Evolutionary conservation across 1,284 basidiomycete genomes (phyloP).

Genomic region (Cutaneotrichosporon dermatis): DNA sequence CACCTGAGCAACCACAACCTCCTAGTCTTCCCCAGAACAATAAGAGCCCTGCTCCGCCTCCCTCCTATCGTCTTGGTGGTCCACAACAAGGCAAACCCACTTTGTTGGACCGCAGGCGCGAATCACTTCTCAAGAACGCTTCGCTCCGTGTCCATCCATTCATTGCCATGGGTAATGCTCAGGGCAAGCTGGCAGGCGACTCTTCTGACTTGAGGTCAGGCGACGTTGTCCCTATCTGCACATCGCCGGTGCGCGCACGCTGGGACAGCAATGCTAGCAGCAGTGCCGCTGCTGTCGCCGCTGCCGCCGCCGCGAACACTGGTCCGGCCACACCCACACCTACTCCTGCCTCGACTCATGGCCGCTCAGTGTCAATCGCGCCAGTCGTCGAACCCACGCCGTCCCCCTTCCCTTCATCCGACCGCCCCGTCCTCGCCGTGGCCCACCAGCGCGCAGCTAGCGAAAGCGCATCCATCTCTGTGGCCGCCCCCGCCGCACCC

Average conservation of each 20-base stretch:
- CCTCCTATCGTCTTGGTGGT: background rate
- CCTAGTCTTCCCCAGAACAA: background rate
- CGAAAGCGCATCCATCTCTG: background rate
- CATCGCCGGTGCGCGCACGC: background rate
- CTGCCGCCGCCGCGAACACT: background rate
- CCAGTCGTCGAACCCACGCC: background rate
- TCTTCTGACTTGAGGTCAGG: background rate
- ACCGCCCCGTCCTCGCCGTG: background rate
- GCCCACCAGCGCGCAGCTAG: background rate
- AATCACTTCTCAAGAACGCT: conserved; percentile 4
- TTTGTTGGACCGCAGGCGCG: conserved; percentile 1
- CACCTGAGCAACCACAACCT: background rate
- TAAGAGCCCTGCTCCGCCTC: background rate
- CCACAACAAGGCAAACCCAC: background rate
- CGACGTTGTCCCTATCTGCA: background rate
- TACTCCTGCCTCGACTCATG: background rate
- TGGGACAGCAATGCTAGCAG: background rate
- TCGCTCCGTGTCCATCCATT: conserved; percentile 14
- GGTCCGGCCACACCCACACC: background rate
- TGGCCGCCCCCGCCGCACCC: background rate
- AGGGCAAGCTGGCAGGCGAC: background rate
- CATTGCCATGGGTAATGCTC: conserved; percentile 13
- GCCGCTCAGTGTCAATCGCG: background rate
- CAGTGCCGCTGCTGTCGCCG: background rate
- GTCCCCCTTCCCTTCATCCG: background rate